Base-by-base conservation (phyloP, 2,329 filamentous ascomycete species). In the Ophiostoma angusticollis region DNA sequence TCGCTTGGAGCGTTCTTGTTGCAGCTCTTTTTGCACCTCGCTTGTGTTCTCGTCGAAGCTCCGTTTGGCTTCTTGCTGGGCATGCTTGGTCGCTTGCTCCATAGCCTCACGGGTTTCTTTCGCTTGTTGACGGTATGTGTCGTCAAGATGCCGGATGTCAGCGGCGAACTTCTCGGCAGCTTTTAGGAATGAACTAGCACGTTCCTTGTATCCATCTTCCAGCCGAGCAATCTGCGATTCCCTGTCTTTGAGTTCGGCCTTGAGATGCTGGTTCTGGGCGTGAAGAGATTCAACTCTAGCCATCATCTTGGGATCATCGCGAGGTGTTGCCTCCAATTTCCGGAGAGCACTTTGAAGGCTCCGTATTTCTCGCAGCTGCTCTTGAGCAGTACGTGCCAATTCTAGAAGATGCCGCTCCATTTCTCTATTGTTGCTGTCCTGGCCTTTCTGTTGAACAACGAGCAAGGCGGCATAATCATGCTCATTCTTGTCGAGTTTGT, bases 1-100 rank as follows among this genome's bases (percentile, higher is more conserved):
- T 4, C 45, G 28, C 27, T 43, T 49, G 3, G 21, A 2, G 1
- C 43, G 41, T 21, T 44, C 45, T 31, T 43, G 40, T 12, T 46
- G 43, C 3, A 49, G 42, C 11, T 42, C 43, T 6, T 34, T 38
- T 16, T 37, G 23, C 7, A 30, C 25, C 16, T 41, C 40, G 1
- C 39, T 19, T 9, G 31, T 37, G 39, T 29, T 37, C 7, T 39
- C 40, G 17, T 47, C 45, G 2, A 47, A 21, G 5, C 9, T 19
- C 17, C 28, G 11, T 18, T 13, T 36, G 3, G 39, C 32, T 19
- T 47, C 45, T 17, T 33, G 31, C 3, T 25, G 19, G 2, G 45
- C 43, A 18, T 43, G 27, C 0, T 45, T 38, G 4, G 29, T 28
- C 1, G 40, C 37, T 14, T 37, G 27, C 2, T 45, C 43, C 6